Evolutionary conservation across 2,329 filamentous ascomycete species (phyloP).

Genomic region (Chrysoporthe deuterocubensis): DNA sequence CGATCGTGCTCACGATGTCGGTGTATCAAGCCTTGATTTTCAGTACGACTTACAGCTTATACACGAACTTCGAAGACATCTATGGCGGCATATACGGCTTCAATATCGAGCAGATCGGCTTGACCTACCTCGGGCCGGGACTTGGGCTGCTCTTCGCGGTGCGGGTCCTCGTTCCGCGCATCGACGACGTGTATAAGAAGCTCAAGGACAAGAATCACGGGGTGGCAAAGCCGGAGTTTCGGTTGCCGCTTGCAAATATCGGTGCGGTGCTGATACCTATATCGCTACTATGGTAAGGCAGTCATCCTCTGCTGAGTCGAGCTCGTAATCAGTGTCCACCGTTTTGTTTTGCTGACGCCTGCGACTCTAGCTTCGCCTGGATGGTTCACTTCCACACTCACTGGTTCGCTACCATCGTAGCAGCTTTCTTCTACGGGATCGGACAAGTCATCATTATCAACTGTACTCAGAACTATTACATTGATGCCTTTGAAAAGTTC

Average conservation of each 20-base stretch:
- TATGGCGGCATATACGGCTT: slow-evolving; percentile 23
- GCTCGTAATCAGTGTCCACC: not conserved
- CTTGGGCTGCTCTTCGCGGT: slow-evolving; percentile 20
- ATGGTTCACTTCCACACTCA: slow-evolving; percentile 33
- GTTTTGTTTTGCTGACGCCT: not conserved
- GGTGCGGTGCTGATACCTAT: slow-evolving; percentile 44
- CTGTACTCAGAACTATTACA: slow-evolving; percentile 56
- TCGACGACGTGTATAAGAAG: slow-evolving; percentile 25
- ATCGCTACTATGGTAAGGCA: slow-evolving; percentile 37
- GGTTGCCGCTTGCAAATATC: slow-evolving; percentile 21
- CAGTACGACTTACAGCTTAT: slow-evolving; percentile 22
- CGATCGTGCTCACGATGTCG: slow-evolving; percentile 22
- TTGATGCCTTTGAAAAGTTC: slow-evolving; percentile 48
- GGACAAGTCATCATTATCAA: slow-evolving; percentile 57
- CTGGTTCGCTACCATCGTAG: slow-evolving; percentile 49
- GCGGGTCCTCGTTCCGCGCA: slow-evolving; percentile 19
- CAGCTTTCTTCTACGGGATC: slow-evolving; percentile 53
- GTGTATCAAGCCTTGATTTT: slow-evolving; percentile 25
- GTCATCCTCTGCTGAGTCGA: not conserved
- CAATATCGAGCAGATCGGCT: slow-evolving; percentile 21
- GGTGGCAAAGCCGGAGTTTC: slow-evolving; percentile 22
- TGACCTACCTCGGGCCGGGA: slow-evolving; percentile 23
- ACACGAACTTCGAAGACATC: slow-evolving; percentile 23
- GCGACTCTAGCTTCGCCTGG: slow-evolving; percentile 32
- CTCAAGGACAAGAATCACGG: slow-evolving; percentile 16